Evolutionary conservation across 2,329 filamentous ascomycete species (phyloP).

Genomic region (Dichotomopilus funicola): DNA sequence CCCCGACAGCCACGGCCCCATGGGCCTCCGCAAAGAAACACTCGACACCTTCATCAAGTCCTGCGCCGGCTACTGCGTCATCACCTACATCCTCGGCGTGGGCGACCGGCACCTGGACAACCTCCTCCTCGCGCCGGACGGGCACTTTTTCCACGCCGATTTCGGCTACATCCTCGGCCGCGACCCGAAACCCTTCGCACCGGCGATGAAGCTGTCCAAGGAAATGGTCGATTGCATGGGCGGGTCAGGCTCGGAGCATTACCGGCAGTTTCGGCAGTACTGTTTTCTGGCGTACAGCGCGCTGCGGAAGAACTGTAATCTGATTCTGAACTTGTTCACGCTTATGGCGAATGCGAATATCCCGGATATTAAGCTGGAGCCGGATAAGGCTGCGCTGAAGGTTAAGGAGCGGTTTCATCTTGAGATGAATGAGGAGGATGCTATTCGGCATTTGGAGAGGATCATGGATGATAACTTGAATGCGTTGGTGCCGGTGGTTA

Average conservation of each 20-base stretch:
- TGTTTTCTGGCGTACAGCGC: conserved; percentile 93
- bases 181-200: conserved; percentile 94
- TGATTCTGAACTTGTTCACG: conserved; percentile 92
- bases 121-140: conserved; percentile 80
- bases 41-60: conserved; percentile 95
- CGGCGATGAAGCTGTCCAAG: conserved; percentile 91
- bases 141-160: conserved; percentile 96
- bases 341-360: conserved; percentile 98
- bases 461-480: conserved; percentile 88
- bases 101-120: conserved; percentile 96
- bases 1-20: conserved; percentile 71
- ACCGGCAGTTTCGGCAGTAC: conserved; percentile 86
- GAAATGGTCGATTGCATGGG: conserved; percentile 99
- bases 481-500: conserved; percentile 85
- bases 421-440: conserved; percentile 87
- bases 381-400: conserved; percentile 89
- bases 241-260: conserved; percentile 71
- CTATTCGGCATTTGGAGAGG: conserved; percentile 77
- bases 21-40: conserved; percentile 83
- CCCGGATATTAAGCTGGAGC: conserved; percentile 85
- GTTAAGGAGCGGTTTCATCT: conserved; percentile 92
- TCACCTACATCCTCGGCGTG: conserved; percentile 94
- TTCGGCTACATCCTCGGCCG: conserved; percentile 97
- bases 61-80: conserved; percentile 95
- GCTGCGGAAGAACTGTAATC: conserved; percentile 77